A percentile compares a stretch with the other conserved stretches of the same genome.
phyloP scores from a whole-genome alignment of 2,329 filamentous ascomycete genomes.

The Cordyceps cateniannulata region DNA sequence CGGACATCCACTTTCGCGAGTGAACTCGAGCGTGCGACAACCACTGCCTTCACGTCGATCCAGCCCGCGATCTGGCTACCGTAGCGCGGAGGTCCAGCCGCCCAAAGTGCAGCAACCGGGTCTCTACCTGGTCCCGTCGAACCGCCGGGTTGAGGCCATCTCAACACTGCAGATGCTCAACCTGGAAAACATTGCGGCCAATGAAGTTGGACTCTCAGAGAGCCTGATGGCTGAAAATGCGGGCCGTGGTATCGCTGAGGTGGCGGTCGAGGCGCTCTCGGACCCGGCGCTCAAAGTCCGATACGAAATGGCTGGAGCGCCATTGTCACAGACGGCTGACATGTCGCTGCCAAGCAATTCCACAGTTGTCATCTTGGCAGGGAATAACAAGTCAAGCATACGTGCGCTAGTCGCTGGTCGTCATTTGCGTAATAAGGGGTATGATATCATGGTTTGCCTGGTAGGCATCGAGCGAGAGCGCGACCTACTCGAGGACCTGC shows the following conservation, averaged over 20 bases:
- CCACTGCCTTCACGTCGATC: constrained; percentile 25
- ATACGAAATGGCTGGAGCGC: constrained; percentile 36
- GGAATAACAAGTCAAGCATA: constrained; percentile 88
- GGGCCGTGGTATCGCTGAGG: constrained; percentile 80
- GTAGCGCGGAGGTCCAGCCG: constrained; percentile 27
- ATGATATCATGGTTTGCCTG: constrained; percentile 75
- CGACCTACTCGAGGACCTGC: constrained; percentile 72
- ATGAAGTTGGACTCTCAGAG: constrained; percentile 79
- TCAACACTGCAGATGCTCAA: constrained; percentile 82
- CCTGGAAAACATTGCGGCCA: constrained; percentile 83
- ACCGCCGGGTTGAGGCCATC: constrained; percentile 54
- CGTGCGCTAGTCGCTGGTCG: constrained; percentile 79
- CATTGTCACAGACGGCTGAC: constrained; percentile 18
- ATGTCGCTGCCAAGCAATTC: constrained; percentile 26
- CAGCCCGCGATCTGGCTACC: constrained; percentile 24
- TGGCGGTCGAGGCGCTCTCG: constrained; percentile 63
- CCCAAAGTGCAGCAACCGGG: constrained; percentile 33
- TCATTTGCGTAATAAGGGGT: constrained; percentile 76
- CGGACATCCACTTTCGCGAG: constrained; percentile 37
- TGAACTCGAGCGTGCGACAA: constrained; percentile 40
- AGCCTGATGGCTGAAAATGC: constrained; percentile 91
- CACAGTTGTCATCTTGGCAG: constrained; percentile 70
- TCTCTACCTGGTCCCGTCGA: constrained; percentile 48
- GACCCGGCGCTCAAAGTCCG: constrained; percentile 54
- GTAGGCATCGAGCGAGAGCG: constrained; percentile 78